A percentile compares a stretch with the other conserved stretches of the same genome.
Conservation (phyloP, 2,329 filamentous ascomycete species). For the Aspergillus amoenus region DNA sequence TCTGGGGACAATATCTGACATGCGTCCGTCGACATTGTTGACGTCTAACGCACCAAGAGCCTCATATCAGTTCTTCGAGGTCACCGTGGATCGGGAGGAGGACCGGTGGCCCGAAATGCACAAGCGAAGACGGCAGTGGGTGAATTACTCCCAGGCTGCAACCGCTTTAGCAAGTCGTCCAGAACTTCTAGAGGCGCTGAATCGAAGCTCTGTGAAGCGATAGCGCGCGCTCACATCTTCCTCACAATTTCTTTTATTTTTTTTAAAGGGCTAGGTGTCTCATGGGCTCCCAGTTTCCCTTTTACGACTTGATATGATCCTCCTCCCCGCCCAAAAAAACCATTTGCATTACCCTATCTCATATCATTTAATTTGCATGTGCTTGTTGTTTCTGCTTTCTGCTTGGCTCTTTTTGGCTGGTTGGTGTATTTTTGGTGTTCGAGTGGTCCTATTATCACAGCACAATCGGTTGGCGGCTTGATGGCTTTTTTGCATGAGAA, state of each 20-base stretch:
- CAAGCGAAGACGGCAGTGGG: slow-evolving; percentile 89
- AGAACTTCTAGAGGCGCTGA: slow-evolving; percentile 84
- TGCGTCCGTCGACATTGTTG: slow-evolving; percentile 57
- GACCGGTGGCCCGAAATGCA: slow-evolving; percentile 89
- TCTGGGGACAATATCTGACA: slow-evolving; percentile 82
- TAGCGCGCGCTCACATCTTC: slow-evolving; percentile 22
- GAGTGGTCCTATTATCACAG: slow-evolving; percentile 18
- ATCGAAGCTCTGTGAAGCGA: slow-evolving; percentile 70
- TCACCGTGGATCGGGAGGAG: slow-evolving; percentile 81
- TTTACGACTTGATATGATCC: slow-evolving; percentile 27
- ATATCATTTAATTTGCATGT: slow-evolving; percentile 12
- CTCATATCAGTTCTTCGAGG: slow-evolving; percentile 66
- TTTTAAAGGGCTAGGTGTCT: not conserved
- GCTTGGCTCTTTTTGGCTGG: slow-evolving; percentile 9
- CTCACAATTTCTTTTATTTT: not conserved
- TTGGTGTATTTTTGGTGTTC: slow-evolving; percentile 20
- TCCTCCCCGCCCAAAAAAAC: slow-evolving; percentile 9
- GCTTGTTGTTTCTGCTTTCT: slow-evolving; percentile 1
- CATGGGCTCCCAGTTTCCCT: slow-evolving; percentile 6
- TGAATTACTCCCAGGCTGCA: slow-evolving; percentile 78
- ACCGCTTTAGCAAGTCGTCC: slow-evolving; percentile 74
- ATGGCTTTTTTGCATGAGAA: slow-evolving; percentile 21
- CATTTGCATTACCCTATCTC: slow-evolving; percentile 2
- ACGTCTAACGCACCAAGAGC: slow-evolving; percentile 66
- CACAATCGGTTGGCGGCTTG: slow-evolving; percentile 18